phyloP scores from a whole-genome alignment of 2,329 filamentous ascomycete species.

The Aspergillaceae sp. region DNA sequence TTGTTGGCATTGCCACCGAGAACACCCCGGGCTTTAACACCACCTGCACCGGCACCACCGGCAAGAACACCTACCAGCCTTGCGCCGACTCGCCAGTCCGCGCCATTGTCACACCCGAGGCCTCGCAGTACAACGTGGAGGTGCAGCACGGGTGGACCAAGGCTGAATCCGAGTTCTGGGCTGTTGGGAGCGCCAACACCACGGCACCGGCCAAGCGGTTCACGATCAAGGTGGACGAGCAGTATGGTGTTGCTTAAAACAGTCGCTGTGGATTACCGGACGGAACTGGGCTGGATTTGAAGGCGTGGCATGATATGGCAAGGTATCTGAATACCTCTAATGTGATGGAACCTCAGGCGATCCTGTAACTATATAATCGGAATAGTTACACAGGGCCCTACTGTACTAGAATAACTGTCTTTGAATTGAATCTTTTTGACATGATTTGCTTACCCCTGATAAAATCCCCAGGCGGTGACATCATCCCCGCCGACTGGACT shows the following conservation, averaged over 20 bases:
- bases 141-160: slow-evolving; percentile 20
- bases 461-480: slow-evolving; percentile 1
- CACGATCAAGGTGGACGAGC: slow-evolving; percentile 13
- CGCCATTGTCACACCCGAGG: slow-evolving; percentile 11
- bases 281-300: no score
- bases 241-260: slow-evolving; percentile 21
- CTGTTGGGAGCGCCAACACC: slow-evolving; percentile 15
- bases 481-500: slow-evolving; percentile 1
- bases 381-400: no score
- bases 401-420: no score
- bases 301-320: no score
- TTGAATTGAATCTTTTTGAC: no score
- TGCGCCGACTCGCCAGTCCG: slow-evolving; percentile 21
- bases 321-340: no score
- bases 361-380: no score
- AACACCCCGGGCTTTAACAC: slow-evolving; percentile 29
- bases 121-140: slow-evolving; percentile 19
- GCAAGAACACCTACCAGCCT: slow-evolving; percentile 11
- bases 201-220: slow-evolving; percentile 13
- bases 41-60: slow-evolving; percentile 21
- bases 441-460: no score
- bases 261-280: neutral
- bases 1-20: slow-evolving; percentile 14
- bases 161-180: slow-evolving; percentile 11
- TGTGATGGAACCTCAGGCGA: no score